phyloP scores from a whole-genome alignment of 1,284 basidiomycete genomes.

The Ustilago loliicola region DNA sequence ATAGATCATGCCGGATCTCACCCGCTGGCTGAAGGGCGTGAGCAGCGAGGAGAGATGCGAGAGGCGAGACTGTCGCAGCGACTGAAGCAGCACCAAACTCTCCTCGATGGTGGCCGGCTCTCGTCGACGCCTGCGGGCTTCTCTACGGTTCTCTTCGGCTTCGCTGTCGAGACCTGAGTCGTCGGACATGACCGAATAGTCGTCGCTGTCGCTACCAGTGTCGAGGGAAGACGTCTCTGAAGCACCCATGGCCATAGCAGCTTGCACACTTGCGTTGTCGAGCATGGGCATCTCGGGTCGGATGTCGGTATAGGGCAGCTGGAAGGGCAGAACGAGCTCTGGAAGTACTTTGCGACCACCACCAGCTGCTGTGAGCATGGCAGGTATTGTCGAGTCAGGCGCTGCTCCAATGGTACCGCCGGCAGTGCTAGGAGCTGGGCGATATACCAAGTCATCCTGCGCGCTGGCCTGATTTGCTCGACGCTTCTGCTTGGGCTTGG shows the following conservation, averaged over 20 bases:
- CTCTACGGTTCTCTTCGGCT: slow-evolving; percentile 38
- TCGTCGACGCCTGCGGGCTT: slow-evolving; percentile 40
- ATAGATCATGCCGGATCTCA: slow-evolving; percentile 55
- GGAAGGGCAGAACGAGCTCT: slow-evolving; percentile 60
- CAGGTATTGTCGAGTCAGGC: slow-evolving; percentile 37
- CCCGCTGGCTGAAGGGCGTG: slow-evolving; percentile 62
- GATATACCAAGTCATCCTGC: slow-evolving; percentile 38
- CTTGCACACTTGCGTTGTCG: slow-evolving; percentile 49
- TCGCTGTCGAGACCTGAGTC: slow-evolving; percentile 46
- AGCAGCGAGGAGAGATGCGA: slow-evolving; percentile 66
- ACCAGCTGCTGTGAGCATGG: slow-evolving; percentile 56
- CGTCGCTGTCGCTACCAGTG: slow-evolving; percentile 52
- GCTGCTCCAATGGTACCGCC: slow-evolving; percentile 60
- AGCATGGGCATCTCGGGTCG: slow-evolving; percentile 48
- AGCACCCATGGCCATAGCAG: slow-evolving; percentile 52
- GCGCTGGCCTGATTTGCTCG: slow-evolving; percentile 25
- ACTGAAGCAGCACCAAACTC: slow-evolving; percentile 62
- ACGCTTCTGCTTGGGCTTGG: slow-evolving; percentile 57
- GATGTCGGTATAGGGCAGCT: slow-evolving; percentile 36
- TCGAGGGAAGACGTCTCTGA: slow-evolving; percentile 43
- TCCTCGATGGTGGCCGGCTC: slow-evolving; percentile 55
- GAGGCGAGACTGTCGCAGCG: slow-evolving; percentile 67
- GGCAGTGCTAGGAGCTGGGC: slow-evolving; percentile 44
- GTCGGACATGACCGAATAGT: slow-evolving; percentile 50
- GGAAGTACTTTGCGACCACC: slow-evolving; percentile 57